Evolutionary conservation across 202 grass and related monocot species (phyloP), one percentile per base, ranked within the genome.

Genomic region (Hordeum pubiflorum): DNA sequence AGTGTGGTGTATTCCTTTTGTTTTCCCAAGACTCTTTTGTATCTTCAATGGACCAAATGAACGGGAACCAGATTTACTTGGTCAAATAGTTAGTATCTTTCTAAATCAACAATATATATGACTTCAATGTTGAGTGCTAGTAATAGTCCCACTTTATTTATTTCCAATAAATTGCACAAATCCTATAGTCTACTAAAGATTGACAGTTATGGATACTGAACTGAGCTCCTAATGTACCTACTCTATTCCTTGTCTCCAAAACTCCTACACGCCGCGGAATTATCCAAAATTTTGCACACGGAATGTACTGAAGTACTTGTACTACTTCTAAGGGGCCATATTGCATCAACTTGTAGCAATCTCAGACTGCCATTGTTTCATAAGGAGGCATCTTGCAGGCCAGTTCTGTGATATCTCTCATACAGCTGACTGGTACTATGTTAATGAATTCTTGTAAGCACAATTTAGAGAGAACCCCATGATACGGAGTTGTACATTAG

Each of bases 21-120:
- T 54, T 88, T 70, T 59, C 72, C 29, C 38, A 44, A 72, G 41
- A 72, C 13, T 50, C 39, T 50, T 72, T 26, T 72, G 69, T 86
- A 63, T 82, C 78, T 58, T 84, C 75, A 39, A 82, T 74, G 73
- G 56, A 92, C 55, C 80, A 29, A 76, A 72, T 48, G 68, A 69
- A 75, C 15, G 72, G 26, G n/a, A 75, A 68, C 37, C 59, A 38
- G 31, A 18, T 32, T 50, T 26, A 72, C 15, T 71, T 62, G 10
- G 6, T 76, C 24, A 15, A 71, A 63, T 21, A 64, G 41, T 10
- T 63, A 32, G 31, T 32, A 38, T 18, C 14, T 57, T 24, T 85
- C 71, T 31, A n/a, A 64, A 63, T 12, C 29, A 71, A 73, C 38
- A 78, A 82, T 50, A 50, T 50, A 15, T 39, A 32, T 39, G 46